phyloP scores from a whole-genome alignment of 352 stramenopile genomes.

The Paralagenidium karlingii region DNA sequence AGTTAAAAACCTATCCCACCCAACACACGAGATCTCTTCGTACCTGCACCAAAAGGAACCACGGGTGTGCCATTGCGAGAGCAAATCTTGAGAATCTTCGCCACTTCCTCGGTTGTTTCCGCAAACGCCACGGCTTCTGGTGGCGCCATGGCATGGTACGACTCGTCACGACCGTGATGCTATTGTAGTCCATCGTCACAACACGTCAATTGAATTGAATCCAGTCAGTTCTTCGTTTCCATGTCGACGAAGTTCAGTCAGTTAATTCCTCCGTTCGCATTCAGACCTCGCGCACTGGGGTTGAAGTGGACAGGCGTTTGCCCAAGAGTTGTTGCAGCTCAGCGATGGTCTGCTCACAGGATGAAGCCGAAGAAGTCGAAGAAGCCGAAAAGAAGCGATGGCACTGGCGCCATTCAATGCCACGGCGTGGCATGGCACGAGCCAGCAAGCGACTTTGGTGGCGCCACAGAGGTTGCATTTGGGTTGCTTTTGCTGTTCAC shows the following conservation, averaged over 20 bases:
- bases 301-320: slow-evolving; percentile 56
- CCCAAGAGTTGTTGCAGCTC: slow-evolving; percentile 43
- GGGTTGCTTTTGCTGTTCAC: too few species aligned
- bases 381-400: too few species aligned
- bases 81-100: slow-evolving; percentile 86
- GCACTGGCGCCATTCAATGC: too few species aligned
- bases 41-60: slow-evolving; percentile 91
- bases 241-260: too few species aligned
- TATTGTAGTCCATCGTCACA: slow-evolving; percentile 16
- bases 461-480: too few species aligned
- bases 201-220: not conserved
- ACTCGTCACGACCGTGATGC: slow-evolving; percentile 87
- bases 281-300: slow-evolving; percentile 50
- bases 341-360: slow-evolving; percentile 33
- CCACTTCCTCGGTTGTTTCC: slow-evolving; percentile 79
- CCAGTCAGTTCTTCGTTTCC: not conserved
- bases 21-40: slow-evolving; percentile 6
- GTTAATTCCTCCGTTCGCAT: too few species aligned
- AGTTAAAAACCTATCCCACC: not conserved
- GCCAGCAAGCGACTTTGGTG: too few species aligned
- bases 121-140: slow-evolving; percentile 85
- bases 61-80: slow-evolving; percentile 71
- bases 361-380: slow-evolving; percentile 2
- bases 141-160: slow-evolving; percentile 72
- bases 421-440: too few species aligned